Base-by-base conservation (phyloP, 306 rosid genomes). In the Aeschynomene evenia region DNA sequence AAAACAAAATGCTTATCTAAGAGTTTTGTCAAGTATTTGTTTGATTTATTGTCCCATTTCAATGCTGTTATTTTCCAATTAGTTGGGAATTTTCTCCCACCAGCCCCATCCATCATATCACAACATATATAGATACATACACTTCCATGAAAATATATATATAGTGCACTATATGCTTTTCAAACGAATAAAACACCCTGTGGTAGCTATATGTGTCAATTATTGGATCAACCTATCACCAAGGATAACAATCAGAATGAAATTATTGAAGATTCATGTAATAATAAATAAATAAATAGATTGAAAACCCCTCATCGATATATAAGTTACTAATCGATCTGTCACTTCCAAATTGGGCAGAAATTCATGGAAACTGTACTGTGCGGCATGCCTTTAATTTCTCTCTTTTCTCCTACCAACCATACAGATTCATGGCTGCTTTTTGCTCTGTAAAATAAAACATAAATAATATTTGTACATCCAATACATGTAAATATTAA, bases 211-310 rank as follows among this genome's bases (percentile, higher is more conserved):
- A 12, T 10, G 18, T 7, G 39, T 26, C 62, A 55, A 55, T 28
- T 55, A 55, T 55, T 55, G 39, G 62, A 55, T 55, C 40, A 55
- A 55, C 62, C 20, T n/a, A n/a, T n/a, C 13, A 26, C 62, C 34
- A 0, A 55, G 7, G 39, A 55, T 55, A 55, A 29, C 40, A 9
- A n/a, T 28, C 40, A n/a, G 39, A 55, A 55, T n/a, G n/a, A n/a
- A n/a, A n/a, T n/a, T n/a, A n/a, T n/a, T n/a, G n/a, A n/a, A n/a
- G n/a, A n/a, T n/a, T n/a, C n/a, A n/a, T n/a, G n/a, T n/a, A n/a
- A n/a, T n/a, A n/a, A n/a, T n/a, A n/a, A n/a, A n/a, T n/a, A n/a
- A n/a, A n/a, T n/a, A n/a, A 55, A 54, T 54, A 5, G 61, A 24
- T 14, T 54, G 61, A 54, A 54, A 24, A 26, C 19, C 34, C 60